These are phyloP conservation scores for Athelia sp. DNA, from an alignment of 1,284 basidiomycete genomes.

Conservation along the genomic window DNA sequence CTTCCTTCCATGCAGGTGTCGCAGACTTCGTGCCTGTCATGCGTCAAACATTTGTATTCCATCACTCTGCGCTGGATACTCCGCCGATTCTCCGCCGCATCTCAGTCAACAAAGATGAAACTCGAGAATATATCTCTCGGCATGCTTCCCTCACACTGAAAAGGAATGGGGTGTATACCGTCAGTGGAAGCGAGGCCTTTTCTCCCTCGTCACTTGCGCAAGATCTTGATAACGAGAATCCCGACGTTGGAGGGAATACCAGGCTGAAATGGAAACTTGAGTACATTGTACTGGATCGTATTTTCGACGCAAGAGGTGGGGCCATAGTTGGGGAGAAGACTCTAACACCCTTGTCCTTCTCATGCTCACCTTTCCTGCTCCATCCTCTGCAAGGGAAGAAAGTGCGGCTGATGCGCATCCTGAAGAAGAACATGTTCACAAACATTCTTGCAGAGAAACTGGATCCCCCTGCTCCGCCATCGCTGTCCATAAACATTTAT, in stretches of 20 bases:
- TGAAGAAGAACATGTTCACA: conserved; percentile 60
- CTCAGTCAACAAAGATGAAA: conserved; percentile 57
- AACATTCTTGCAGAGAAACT: conserved; percentile 58
- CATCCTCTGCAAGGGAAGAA: conserved; percentile 61
- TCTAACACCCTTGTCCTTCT: conserved; percentile 66
- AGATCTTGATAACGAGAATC: conserved; percentile 10
- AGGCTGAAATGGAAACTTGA: conserved; percentile 71
- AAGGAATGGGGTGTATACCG: conserved; percentile 66
- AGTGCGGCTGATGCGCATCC: conserved; percentile 58
- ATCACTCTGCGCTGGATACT: conserved; percentile 65
- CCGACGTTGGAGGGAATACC: conserved; percentile 19
- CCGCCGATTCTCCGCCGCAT: conserved; percentile 64
- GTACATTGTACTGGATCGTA: conserved; percentile 63
- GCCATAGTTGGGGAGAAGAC: conserved; percentile 59
- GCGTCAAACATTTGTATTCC: conserved; percentile 59
- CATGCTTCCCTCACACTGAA: conserved; percentile 65
- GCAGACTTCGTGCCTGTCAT: conserved; percentile 61
- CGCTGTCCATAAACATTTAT: background rate
- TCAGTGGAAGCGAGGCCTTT: conserved; percentile 55
- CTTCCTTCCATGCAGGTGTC: conserved; percentile 26
- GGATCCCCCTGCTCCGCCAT: conserved; percentile 30
- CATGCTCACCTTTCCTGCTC: conserved; percentile 66
- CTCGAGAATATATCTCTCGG: conserved; percentile 66
- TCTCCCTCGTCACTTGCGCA: conserved; percentile 18
- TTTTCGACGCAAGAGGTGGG: conserved; percentile 38